phyloP scores from a whole-genome alignment of 352 stramenopile species.

The Thalassiosira hispida region DNA sequence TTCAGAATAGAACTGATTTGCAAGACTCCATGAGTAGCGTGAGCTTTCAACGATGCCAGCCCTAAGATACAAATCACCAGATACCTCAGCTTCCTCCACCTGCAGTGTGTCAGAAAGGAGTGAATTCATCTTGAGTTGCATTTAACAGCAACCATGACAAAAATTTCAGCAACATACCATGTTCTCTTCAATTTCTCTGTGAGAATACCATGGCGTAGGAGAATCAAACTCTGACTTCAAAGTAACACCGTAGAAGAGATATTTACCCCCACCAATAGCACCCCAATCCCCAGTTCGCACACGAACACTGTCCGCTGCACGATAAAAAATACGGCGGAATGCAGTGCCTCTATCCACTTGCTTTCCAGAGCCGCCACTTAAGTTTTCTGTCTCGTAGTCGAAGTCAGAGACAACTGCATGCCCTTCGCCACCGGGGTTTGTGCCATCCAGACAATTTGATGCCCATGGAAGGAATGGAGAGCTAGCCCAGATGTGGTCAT shows the following conservation, averaged over 20 bases:
- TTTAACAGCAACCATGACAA: background rate
- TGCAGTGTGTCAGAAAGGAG: slow-evolving; percentile 4
- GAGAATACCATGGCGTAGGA: slow-evolving; percentile 70
- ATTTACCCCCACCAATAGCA: slow-evolving; percentile 64
- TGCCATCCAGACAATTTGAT: slow-evolving; percentile 61
- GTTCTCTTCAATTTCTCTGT: slow-evolving; percentile 79
- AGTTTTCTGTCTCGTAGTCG: slow-evolving; percentile 70
- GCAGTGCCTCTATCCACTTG: slow-evolving; percentile 68
- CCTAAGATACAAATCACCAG: slow-evolving; percentile 80
- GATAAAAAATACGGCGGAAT: slow-evolving; percentile 84
- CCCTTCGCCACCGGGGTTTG: slow-evolving; percentile 69
- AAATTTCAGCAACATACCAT: slow-evolving; percentile 58
- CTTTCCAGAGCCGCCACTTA: slow-evolving; percentile 60
- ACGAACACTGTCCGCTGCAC: slow-evolving; percentile 80
- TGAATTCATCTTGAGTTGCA: background rate
- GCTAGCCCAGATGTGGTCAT: slow-evolving; percentile 82
- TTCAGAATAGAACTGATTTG: slow-evolving; percentile 80
- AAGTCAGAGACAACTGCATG: slow-evolving; percentile 59
- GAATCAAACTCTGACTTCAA: slow-evolving; percentile 79
- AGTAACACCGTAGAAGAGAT: slow-evolving; percentile 81
- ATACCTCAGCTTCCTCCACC: slow-evolving; percentile 76
- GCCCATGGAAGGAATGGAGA: slow-evolving; percentile 84
- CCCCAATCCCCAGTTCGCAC: slow-evolving; percentile 74
- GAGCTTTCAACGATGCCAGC: slow-evolving; percentile 82
- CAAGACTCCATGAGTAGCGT: slow-evolving; percentile 77